These are phyloP conservation scores for Bretschneidera sinensis DNA, from an alignment of 345 rosid species.

Conservation along the genomic window DNA sequence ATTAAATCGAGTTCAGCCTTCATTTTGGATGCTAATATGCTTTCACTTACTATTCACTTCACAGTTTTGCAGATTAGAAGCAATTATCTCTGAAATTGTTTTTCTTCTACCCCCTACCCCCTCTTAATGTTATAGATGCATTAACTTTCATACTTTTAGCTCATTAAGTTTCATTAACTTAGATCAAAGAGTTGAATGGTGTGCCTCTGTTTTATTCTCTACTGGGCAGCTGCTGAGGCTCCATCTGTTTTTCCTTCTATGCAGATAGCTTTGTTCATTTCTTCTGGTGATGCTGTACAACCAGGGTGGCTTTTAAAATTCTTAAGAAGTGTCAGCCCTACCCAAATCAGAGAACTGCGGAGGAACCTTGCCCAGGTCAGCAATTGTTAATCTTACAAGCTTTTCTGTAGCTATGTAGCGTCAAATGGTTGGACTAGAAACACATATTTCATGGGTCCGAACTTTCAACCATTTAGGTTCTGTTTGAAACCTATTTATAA, in stretches of 20 bases:
- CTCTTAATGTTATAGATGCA: background rate
- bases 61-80: no score
- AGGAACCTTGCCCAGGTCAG: conserved; percentile 69
- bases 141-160: background rate
- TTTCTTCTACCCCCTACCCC: no score
- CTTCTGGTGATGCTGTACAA: conserved; percentile 73
- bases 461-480: background rate
- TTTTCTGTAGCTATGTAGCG: background rate
- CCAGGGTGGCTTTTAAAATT: conserved; percentile 76
- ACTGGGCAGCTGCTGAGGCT: background rate
- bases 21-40: no score
- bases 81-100: no score
- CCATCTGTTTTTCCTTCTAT: conserved; percentile 6
- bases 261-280: conserved; percentile 80
- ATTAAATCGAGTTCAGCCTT: no score
- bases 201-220: no score
- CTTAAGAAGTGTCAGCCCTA: conserved; percentile 48
- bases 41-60: no score
- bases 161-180: no score
- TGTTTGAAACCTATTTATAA: background rate
- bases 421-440: background rate
- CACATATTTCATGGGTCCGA: background rate
- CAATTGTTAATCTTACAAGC: background rate
- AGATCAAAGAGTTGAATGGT: no score
- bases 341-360: conserved; percentile 53